Base-by-base conservation (phyloP, 208 protist species). In the Leishmania gerbilli region DNA sequence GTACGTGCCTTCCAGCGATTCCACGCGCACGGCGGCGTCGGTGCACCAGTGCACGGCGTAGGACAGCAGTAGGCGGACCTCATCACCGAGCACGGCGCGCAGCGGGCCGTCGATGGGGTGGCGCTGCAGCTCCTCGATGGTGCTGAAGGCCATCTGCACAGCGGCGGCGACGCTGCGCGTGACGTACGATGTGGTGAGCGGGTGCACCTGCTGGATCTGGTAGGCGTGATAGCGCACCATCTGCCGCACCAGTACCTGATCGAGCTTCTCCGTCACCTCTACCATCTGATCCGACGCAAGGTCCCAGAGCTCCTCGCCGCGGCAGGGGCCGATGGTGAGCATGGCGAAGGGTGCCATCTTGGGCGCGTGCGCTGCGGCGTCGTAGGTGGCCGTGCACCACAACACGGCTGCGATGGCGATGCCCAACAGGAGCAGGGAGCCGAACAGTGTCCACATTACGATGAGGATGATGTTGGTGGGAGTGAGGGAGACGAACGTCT, bases 1-100 rank as follows among this genome's bases (percentile, higher is more conserved):
- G 82, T 84, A 85, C 68, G 84, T 74, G 58, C 67, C 84, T 6
- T 77, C 79, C 37, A 85, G n/a, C 3, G 72, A 80, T 27, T 94
- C 90, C n/a, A 83, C 58, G 31, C 80, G 82, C 24, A 97, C 91
- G 37, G 71, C 87, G 17, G 89, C 93, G 77, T 95, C 87, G 42
- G 76, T 90, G 79, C 93, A 97, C 91, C 92, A 97, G 87, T 97
- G 90, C 51, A 95, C 87, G 47, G 92, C 87, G 75, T 87, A 94
- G 31, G 85, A 82, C 71, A 97, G 31, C 76, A 88, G 67, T 37
- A 95, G 77, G 64, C 75, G n/a, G 56, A 88, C 91, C 53, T 93
- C 89, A 15, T 92, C 88, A 40, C 91, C 91, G 27, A 95, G 84
- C 53, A 92, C 60, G n/a, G 74, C 15, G 72, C 64, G 86, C 74